Conservation (phyloP, 352 stramenopile species). For the Globisporangium ultimum region DNA sequence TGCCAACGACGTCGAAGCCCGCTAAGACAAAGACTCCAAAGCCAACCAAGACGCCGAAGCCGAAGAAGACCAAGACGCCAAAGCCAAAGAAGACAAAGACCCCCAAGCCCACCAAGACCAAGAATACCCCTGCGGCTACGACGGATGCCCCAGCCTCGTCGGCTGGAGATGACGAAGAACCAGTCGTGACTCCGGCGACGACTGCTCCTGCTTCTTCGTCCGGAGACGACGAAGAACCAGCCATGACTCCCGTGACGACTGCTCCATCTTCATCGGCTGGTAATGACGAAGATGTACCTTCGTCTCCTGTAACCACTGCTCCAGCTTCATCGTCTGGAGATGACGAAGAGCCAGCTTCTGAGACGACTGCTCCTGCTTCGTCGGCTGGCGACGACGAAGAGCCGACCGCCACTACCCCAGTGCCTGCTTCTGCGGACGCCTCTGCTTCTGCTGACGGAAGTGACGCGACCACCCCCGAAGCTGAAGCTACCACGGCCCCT, state of each 20-base stretch:
- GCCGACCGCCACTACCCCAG: not conserved
- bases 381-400: not conserved
- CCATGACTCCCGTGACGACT: not conserved
- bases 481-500: slow-evolving; percentile 9
- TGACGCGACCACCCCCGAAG: not conserved
- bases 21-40: not conserved
- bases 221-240: not conserved
- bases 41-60: slow-evolving; percentile 2
- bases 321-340: not conserved
- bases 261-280: not conserved
- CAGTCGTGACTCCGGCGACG: not conserved
- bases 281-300: no score
- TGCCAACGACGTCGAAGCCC: not conserved
- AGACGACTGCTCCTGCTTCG: not conserved
- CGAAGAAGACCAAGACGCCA: slow-evolving; percentile 3
- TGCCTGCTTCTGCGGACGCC: not conserved
- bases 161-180: not conserved
- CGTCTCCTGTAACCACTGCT: not conserved
- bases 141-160: not conserved
- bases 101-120: slow-evolving; percentile 4
- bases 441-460: not conserved
- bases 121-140: not conserved
- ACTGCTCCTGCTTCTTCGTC: not conserved
- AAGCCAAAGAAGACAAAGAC: slow-evolving; percentile 4
- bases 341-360: not conserved